phyloP scores from a whole-genome alignment of 805 yeast genomes.

The Naumovozyma castellii region DNA sequence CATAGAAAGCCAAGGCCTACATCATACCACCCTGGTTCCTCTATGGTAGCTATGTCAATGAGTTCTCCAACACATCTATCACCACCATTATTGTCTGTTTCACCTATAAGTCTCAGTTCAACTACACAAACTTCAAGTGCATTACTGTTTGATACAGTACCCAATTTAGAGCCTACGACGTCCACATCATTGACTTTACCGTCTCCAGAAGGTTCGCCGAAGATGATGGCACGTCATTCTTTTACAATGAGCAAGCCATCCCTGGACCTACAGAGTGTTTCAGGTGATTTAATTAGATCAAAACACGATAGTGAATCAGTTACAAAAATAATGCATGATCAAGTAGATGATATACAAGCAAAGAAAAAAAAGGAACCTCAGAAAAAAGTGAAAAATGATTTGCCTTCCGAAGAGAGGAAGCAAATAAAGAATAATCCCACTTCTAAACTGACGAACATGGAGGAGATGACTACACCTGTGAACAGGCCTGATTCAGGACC shows the following conservation, averaged over 20 bases:
- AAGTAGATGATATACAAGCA: slow-evolving; percentile 10
- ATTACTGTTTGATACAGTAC: slow-evolving; percentile 9
- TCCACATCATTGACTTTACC: slow-evolving; percentile 5
- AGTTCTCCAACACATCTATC: not conserved
- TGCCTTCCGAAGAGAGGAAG: not conserved
- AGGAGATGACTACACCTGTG: too few species aligned
- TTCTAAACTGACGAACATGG: not conserved
- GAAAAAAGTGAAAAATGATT: not conserved
- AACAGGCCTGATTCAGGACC: too few species aligned
- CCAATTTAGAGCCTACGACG: slow-evolving; percentile 10
- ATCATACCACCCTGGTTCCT: slow-evolving; percentile 56
- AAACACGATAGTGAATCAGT: slow-evolving; percentile 15
- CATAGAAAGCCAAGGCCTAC: slow-evolving; percentile 71
- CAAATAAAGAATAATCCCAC: not conserved
- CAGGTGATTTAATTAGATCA: slow-evolving; percentile 32
- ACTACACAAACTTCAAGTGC: not conserved
- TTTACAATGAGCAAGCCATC: slow-evolving; percentile 28
- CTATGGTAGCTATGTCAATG: not conserved
- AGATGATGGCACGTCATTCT: slow-evolving; percentile 16
- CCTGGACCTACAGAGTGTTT: slow-evolving; percentile 28
- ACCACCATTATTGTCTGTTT: not conserved
- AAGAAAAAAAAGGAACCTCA: not conserved
- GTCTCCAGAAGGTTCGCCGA: slow-evolving; percentile 12
- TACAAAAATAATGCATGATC: slow-evolving; percentile 16
- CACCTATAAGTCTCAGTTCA: not conserved